Evolutionary conservation across 495 filamentous ascomycete genomes (phyloP), one percentile per base, ranked within the genome.

Genomic region (Aspergillus olivimuriae): DNA sequence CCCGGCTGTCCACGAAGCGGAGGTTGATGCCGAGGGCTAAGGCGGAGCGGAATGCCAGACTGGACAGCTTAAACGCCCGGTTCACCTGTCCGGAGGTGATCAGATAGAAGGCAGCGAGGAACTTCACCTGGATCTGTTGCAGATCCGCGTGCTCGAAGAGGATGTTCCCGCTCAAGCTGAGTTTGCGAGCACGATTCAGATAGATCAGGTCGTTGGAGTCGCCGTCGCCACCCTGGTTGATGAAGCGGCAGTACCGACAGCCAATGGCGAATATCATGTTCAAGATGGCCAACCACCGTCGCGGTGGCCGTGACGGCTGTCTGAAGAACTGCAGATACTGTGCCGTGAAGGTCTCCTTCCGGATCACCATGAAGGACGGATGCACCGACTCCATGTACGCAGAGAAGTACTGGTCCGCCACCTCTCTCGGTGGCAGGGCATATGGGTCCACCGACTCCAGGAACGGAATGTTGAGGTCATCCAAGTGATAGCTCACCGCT

Each of bases 261-360:
- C 73, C 75, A 47, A 84, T 77, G 2, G 82, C 82, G 47, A 85
- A 81, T 22, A 85, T 69, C 46, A 83, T 63, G 51, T 86, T 85
- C 26, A 84, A 40, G 14, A 78, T 75, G 0, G 76, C 75, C 10
- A 80, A 65, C 78, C 78, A 84, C 34, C 71, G 62, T 8, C 39
- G 46, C 0, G 57, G 57, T 1, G 68, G 61, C 3, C 46, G 48
- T 9, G 57, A 36, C 6, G 24, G 36, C 3, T 36, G 26, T 10
- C 51, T 52, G 23, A 52, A 66, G 34, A 70, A 69, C 20, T 59
- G 43, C 19, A 52, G 53, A 53, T 74, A 76, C 46, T 76, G 71
- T 10, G 57, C 34, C 0, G 48, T 55, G 38, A 71, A 75, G 1
- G 56, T 60, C 12, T 38, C 42, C 32, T 66, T 69, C 3, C 73